phyloP scores from a whole-genome alignment of 2,329 filamentous ascomycete genomes.

The Venturia carpophila region DNA sequence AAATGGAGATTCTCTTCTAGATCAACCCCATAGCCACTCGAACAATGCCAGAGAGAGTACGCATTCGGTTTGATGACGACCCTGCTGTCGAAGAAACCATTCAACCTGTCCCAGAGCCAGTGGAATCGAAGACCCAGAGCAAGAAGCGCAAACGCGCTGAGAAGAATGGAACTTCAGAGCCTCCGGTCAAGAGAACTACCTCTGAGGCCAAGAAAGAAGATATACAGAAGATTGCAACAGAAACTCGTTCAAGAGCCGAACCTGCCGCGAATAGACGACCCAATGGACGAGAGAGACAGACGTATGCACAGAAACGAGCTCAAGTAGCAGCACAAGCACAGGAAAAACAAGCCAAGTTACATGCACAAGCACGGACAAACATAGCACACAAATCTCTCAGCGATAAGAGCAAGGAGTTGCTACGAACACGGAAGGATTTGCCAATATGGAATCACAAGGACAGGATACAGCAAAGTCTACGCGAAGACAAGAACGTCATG shows the following conservation, averaged over 20 bases:
- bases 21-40: too few relatives aligned
- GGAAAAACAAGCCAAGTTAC: not conserved
- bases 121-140: slow-evolving; percentile 20
- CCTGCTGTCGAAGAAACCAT: not conserved
- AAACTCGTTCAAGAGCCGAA: not conserved
- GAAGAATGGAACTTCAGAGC: slow-evolving; percentile 1
- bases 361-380: not conserved
- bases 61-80: slow-evolving; percentile 33
- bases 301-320: slow-evolving; percentile 5
- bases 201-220: not conserved
- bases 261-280: not conserved
- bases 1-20: too few relatives aligned
- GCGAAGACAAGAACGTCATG: slow-evolving; percentile 59
- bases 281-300: slow-evolving; percentile 11
- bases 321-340: not conserved
- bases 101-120: not conserved
- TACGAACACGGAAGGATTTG: slow-evolving; percentile 52
- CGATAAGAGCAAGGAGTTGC: slow-evolving; percentile 20
- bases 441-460: slow-evolving; percentile 72
- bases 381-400: slow-evolving; percentile 9
- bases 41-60: slow-evolving; percentile 39
- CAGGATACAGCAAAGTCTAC: slow-evolving; percentile 59
- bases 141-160: slow-evolving; percentile 29
- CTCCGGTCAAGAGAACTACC: not conserved
- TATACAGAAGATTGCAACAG: not conserved